phyloP scores from a whole-genome alignment of 768 basidiomycete genomes.

The Rhodotorula babjevae region DNA sequence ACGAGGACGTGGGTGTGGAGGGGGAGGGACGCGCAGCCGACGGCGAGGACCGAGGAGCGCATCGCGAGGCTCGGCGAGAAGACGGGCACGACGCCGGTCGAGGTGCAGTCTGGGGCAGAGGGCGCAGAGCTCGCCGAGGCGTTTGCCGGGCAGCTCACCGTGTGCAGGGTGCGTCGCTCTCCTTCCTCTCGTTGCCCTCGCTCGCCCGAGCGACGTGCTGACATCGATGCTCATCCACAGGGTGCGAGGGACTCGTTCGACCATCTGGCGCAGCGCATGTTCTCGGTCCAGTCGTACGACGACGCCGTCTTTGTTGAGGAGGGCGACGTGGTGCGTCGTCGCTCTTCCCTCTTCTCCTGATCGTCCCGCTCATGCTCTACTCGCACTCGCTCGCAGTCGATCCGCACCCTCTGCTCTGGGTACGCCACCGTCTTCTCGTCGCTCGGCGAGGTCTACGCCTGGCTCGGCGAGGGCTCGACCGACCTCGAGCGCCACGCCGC shows the following conservation, averaged over 20 bases:
- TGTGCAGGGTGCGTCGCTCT: slow-evolving; percentile 19
- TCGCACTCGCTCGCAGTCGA: not conserved
- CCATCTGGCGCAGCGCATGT: slow-evolving; percentile 22
- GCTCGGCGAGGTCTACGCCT: slow-evolving; percentile 30
- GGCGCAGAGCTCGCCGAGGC: slow-evolving; percentile 14
- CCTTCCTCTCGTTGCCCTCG: not conserved
- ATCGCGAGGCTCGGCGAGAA: slow-evolving; percentile 12
- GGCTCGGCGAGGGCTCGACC: slow-evolving; percentile 25
- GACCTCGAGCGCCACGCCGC: slow-evolving; percentile 15
- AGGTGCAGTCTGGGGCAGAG: slow-evolving; percentile 6
- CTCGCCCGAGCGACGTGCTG: not conserved
- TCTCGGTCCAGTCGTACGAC: slow-evolving; percentile 1
- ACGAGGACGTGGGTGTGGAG: slow-evolving; percentile 31
- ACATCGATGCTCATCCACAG: not conserved
- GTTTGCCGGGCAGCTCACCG: slow-evolving; percentile 23
- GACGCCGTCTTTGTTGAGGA: slow-evolving; percentile 25
- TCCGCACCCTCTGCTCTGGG: slow-evolving; percentile 25
- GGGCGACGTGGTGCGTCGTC: slow-evolving; percentile 7
- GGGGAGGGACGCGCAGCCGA: slow-evolving; percentile 16
- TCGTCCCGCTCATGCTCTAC: no score
- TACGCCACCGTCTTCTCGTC: slow-evolving; percentile 12
- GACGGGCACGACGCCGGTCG: not conserved
- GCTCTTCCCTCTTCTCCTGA: not conserved
- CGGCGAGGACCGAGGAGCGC: slow-evolving; percentile 2
- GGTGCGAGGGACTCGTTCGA: slow-evolving; percentile 24